Evolutionary conservation across 2,329 filamentous ascomycete genomes (phyloP).

Genomic region (Alternaria atra): DNA sequence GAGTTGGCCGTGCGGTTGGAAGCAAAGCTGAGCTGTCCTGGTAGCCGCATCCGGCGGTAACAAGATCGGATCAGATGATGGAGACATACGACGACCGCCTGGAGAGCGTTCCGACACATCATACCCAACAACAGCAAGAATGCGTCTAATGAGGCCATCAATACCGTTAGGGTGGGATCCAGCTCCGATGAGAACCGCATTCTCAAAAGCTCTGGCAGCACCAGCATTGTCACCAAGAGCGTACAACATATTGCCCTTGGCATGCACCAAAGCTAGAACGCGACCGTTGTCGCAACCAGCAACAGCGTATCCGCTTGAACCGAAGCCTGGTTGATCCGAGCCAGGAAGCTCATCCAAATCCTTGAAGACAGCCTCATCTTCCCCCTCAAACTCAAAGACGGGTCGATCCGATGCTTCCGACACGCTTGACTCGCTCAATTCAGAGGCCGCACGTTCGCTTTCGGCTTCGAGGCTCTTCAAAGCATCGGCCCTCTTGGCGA

Average conservation of each 20-base stretch:
- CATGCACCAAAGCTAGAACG: conserved; percentile 91
- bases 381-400: conserved; percentile 63
- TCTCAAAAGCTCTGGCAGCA: conserved; percentile 90
- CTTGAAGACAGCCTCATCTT: conserved; percentile 50
- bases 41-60: conserved; percentile 85
- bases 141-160: conserved; percentile 78
- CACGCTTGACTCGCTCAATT: conserved; percentile 62
- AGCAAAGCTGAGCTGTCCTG: conserved; percentile 83
- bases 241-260: conserved; percentile 99
- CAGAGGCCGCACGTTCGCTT: conserved; percentile 69
- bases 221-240: conserved; percentile 80
- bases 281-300: conserved; percentile 88
- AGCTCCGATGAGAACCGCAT: conserved; percentile 88
- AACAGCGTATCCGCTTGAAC: conserved; percentile 84
- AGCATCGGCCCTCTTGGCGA: conserved; percentile 57
- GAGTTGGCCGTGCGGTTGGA: conserved; percentile 76
- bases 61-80: conserved; percentile 71
- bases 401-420: conserved; percentile 66
- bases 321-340: conserved; percentile 66
- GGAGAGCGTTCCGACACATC: conserved; percentile 49
- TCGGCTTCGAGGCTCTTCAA: conserved; percentile 62
- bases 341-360: conserved; percentile 53
- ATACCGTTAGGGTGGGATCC: conserved; percentile 76
- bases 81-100: conserved; percentile 36
- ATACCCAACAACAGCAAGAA: conserved; percentile 72